Evolutionary conservation across 2,329 filamentous ascomycete genomes (phyloP).

Genomic region (Sporothrix pseudoabietina): DNA sequence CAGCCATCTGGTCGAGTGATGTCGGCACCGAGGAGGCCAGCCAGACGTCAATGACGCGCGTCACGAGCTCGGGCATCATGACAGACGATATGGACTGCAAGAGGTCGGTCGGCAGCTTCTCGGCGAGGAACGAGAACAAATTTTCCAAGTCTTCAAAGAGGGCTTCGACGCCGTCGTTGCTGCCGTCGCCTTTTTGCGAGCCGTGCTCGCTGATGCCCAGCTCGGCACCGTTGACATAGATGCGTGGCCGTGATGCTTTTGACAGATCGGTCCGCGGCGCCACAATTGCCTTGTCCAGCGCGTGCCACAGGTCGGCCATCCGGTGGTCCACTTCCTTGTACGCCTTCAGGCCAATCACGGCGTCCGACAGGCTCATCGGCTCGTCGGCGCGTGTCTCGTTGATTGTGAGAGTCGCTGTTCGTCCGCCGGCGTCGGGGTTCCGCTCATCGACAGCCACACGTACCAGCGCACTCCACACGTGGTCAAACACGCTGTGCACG

Average conservation of each 20-base stretch:
- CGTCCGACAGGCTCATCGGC: slow-evolving; percentile 56
- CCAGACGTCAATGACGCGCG: slow-evolving; percentile 71
- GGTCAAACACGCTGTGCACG: slow-evolving; percentile 66
- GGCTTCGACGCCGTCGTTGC: slow-evolving; percentile 50
- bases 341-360: slow-evolving; percentile 57
- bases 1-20: slow-evolving; percentile 68
- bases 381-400: slow-evolving; percentile 44
- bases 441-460: slow-evolving; percentile 59
- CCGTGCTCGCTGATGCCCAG: slow-evolving; percentile 48
- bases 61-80: slow-evolving; percentile 70
- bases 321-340: slow-evolving; percentile 64
- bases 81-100: slow-evolving; percentile 64
- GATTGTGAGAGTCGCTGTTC: slow-evolving; percentile 43
- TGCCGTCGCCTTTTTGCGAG: slow-evolving; percentile 31
- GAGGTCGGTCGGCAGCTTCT: slow-evolving; percentile 57
- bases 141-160: slow-evolving; percentile 58
- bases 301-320: slow-evolving; percentile 63
- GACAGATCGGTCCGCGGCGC: slow-evolving; percentile 58
- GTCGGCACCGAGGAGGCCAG: slow-evolving; percentile 75
- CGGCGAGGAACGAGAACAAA: slow-evolving; percentile 55
- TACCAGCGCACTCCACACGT: slow-evolving; percentile 72
- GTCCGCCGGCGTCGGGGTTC: slow-evolving; percentile 58
- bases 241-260: slow-evolving; percentile 41
- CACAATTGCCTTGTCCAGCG: slow-evolving; percentile 63
- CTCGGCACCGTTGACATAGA: slow-evolving; percentile 51